A percentile compares a stretch with the other conserved stretches of the same genome.
These are phyloP conservation scores for Melampsora larici-populina DNA, from an alignment of 1,284 basidiomycete species.

Conservation along the genomic window DNA sequence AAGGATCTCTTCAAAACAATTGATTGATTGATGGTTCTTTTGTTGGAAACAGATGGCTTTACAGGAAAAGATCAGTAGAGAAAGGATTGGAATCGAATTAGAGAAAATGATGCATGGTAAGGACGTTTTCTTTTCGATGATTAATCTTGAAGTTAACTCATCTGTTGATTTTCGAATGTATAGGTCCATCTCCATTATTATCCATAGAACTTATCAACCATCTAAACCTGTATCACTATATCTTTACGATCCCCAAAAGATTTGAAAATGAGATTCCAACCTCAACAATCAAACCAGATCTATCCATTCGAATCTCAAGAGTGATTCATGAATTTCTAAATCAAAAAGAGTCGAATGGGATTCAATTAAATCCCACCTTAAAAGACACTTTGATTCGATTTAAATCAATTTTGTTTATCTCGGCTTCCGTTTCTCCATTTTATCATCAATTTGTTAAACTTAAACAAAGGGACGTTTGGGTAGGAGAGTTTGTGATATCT, in stretches of 20 bases:
- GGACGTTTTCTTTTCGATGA: constrained; percentile 8
- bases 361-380: background rate
- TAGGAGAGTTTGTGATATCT: constrained; percentile 15
- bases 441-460: background rate
- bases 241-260: constrained; percentile 10
- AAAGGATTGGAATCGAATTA: constrained; percentile 53
- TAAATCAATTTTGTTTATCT: constrained; percentile 3
- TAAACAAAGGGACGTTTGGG: constrained; percentile 23
- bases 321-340: background rate
- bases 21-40: background rate
- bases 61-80: constrained; percentile 51
- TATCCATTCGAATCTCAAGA: background rate
- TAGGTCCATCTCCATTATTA: constrained; percentile 48
- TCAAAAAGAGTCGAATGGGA: background rate
- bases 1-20: no score
- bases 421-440: constrained; percentile 28
- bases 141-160: background rate
- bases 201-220: constrained; percentile 41
- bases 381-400: background rate
- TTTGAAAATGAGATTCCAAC: background rate
- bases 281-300: background rate
- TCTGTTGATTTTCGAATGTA: background rate
- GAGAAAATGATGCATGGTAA: constrained; percentile 61
- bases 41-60: constrained; percentile 47
- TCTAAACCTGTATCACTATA: constrained; percentile 13